phyloP scores from a whole-genome alignment of 2,329 filamentous ascomycete genomes.

The Beauveria sp. region DNA sequence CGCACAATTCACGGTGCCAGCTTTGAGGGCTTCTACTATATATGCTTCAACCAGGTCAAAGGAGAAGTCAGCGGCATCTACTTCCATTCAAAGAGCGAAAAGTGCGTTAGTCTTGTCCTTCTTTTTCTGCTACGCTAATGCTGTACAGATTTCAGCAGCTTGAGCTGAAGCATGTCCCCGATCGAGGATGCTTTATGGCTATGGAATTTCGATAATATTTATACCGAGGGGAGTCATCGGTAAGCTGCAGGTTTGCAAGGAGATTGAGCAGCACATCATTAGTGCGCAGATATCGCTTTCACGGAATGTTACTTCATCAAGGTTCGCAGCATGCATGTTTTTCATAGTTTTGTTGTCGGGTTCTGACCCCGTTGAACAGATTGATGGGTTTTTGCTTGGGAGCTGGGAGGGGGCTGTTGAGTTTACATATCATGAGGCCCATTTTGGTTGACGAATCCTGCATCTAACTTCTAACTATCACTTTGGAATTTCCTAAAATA shows the following conservation, averaged over 20 bases:
- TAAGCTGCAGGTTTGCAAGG: neutral
- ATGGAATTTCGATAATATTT: conserved; percentile 62
- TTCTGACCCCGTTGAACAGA: neutral
- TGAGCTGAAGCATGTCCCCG: conserved; percentile 79
- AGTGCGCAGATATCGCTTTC: neutral
- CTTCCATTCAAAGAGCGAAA: conserved; percentile 96
- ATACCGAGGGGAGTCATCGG: neutral
- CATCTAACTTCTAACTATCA: conserved; percentile 19
- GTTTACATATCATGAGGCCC: conserved; percentile 5
- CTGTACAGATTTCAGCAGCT: conserved; percentile 77
- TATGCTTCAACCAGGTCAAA: conserved; percentile 90
- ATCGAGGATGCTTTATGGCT: conserved; percentile 74
- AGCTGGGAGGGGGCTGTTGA: conserved; percentile 1
- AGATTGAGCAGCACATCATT: neutral
- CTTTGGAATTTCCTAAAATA: conserved; percentile 50
- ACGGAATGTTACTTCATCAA: neutral
- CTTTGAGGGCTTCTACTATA: conserved; percentile 98
- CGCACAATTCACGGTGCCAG: conserved; percentile 87
- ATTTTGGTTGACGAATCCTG: conserved; percentile 1
- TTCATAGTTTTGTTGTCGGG: neutral
- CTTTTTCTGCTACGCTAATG: neutral
- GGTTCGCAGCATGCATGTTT: conserved; percentile 3
- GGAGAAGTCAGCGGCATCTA: conserved; percentile 90
- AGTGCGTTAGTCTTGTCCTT: conserved; percentile 50
- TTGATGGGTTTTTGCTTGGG: conserved; percentile 5